Conservation (phyloP, 352 stramenopile species). For the Thraustochytrium striatum region DNA sequence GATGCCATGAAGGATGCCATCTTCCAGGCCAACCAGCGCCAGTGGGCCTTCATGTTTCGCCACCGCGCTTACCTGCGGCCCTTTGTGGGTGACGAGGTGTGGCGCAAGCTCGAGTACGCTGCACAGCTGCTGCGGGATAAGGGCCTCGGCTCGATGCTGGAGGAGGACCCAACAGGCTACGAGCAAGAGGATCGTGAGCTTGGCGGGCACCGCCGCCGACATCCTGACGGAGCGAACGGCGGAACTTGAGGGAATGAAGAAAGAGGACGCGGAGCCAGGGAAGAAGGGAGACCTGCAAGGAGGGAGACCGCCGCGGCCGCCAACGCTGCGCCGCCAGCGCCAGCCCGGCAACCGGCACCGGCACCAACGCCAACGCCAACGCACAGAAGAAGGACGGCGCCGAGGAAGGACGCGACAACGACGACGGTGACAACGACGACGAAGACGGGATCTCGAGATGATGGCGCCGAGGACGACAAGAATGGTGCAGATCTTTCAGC, state of each 20-base stretch:
- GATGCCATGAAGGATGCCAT: slow-evolving; percentile 15
- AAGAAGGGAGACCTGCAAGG: neutral
- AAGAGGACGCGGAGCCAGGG: neutral
- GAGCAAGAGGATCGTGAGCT: slow-evolving; percentile 3
- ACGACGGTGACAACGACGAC: neutral
- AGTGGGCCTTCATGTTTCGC: slow-evolving; percentile 31
- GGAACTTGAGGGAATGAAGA: neutral
- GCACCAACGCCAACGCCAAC: neutral
- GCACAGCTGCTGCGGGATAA: slow-evolving; percentile 7
- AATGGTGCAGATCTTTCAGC: too few relatives aligned
- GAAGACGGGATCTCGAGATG: neutral
- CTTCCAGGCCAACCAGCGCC: slow-evolving; percentile 21
- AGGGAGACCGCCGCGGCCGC: neutral
- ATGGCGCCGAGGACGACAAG: neutral
- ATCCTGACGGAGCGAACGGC: slow-evolving; percentile 3
- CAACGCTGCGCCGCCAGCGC: neutral
- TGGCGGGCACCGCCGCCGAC: neutral
- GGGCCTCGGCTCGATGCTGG: neutral
- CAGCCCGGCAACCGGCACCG: too few relatives aligned
- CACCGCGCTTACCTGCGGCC: neutral
- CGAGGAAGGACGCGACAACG: neutral
- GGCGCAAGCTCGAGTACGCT: slow-evolving; percentile 19
- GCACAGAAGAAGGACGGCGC: neutral
- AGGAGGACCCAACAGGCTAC: slow-evolving; percentile 15
- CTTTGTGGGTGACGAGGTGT: slow-evolving; percentile 12